Conservation (phyloP, 495 filamentous ascomycete genomes). For the Penicillium antarcticum region DNA sequence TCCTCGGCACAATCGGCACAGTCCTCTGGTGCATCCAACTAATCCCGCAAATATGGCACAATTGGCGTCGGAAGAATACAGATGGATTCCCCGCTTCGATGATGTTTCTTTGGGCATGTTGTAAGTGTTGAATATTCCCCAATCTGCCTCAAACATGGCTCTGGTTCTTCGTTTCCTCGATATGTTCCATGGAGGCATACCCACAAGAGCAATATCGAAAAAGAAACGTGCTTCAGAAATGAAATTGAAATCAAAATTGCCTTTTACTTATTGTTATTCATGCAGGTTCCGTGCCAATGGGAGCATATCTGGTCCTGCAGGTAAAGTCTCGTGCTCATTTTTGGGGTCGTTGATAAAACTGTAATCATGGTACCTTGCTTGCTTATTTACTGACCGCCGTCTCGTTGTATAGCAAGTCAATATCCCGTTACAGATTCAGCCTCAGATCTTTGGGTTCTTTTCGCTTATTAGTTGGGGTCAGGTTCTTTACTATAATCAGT, state of each 20-base stretch:
- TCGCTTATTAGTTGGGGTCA: conserved; percentile 67
- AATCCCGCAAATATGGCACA: conserved; percentile 65
- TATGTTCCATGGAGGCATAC: too few species aligned
- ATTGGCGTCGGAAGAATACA: conserved; percentile 66
- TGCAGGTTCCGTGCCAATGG: conserved; percentile 50
- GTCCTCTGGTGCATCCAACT: conserved; percentile 55
- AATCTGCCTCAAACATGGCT: too few species aligned
- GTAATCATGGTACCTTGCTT: background rate
- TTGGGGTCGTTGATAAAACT: background rate
- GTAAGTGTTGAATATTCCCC: conserved; percentile 35
- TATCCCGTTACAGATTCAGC: conserved; percentile 70
- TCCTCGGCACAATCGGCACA: conserved; percentile 54
- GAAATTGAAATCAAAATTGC: background rate
- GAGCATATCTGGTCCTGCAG: conserved; percentile 51
- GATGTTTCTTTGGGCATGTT: conserved; percentile 73
- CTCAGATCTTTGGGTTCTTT: conserved; percentile 64
- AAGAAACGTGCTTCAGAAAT: background rate
- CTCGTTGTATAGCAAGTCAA: conserved; percentile 58
- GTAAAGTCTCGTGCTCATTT: conserved; percentile 13
- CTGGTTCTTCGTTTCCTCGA: too few species aligned
- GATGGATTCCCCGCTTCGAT: conserved; percentile 69
- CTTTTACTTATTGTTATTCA: background rate
- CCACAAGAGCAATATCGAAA: background rate
- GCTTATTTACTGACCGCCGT: background rate
- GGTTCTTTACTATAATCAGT: conserved; percentile 61